A percentile compares a stretch with the other conserved stretches of the same genome.
Conservation (phyloP, 2,329 filamentous ascomycete species). For the Pezicula radicicola region DNA sequence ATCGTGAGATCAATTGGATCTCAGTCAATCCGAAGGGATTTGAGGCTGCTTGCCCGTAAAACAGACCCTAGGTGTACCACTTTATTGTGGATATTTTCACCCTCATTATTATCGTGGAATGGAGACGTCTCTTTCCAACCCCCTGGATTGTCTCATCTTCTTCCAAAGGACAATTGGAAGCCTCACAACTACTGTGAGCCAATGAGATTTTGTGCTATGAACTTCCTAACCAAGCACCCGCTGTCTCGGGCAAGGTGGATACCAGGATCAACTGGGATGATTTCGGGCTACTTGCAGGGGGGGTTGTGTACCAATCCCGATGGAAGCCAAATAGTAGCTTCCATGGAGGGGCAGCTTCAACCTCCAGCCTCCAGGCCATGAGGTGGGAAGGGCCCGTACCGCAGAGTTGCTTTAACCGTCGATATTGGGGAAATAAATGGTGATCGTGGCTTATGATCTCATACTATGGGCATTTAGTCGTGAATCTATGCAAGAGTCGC, state of each 20-base stretch:
- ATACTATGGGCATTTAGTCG: too few relatives aligned
- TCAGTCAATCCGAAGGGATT: not conserved
- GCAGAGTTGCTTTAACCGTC: not conserved
- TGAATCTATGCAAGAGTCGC: too few relatives aligned
- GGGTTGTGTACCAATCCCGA: not conserved
- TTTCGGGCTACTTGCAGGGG: not conserved
- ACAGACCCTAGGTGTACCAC: not conserved
- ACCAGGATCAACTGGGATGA: not conserved
- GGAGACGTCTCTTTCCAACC: not conserved
- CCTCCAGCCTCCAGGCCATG: not conserved
- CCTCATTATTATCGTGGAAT: conserved; percentile 2
- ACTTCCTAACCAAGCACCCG: not conserved
- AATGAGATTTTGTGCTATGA: not conserved
- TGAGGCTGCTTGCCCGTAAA: not conserved
- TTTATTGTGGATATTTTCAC: not conserved
- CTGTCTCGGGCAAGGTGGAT: not conserved
- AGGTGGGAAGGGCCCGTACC: conserved; percentile 1
- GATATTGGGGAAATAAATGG: too few relatives aligned
- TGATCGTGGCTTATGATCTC: too few relatives aligned
- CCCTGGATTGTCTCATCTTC: not conserved
- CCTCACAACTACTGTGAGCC: not conserved
- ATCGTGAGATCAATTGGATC: not conserved
- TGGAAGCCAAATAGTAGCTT: not conserved
- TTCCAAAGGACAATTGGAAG: not conserved
- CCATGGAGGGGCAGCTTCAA: not conserved